A percentile compares a stretch with the other conserved stretches of the same genome.
These are phyloP conservation scores for Colletotrichum destructivum DNA, from an alignment of 2,329 filamentous ascomycete species.

Conservation along the genomic window DNA sequence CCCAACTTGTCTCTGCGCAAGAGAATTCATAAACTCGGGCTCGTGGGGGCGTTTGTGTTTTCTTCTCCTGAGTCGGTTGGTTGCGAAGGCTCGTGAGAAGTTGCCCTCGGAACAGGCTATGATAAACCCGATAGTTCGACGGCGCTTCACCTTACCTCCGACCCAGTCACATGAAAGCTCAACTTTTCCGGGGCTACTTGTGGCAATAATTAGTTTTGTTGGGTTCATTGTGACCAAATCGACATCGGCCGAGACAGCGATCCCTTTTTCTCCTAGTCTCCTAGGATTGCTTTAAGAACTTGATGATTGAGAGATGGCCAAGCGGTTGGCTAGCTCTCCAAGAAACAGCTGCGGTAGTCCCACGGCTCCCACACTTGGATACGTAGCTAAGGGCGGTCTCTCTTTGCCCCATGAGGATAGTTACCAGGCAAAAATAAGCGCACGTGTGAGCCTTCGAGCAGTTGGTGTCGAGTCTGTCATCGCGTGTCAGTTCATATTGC, in stretches of 20 bases:
- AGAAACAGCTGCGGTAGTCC: slow-evolving; percentile 8
- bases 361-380: not conserved
- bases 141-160: slow-evolving; percentile 28
- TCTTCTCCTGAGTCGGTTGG: slow-evolving; percentile 7
- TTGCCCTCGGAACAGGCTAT: slow-evolving; percentile 26
- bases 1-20: not conserved
- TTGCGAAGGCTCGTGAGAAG: slow-evolving; percentile 23
- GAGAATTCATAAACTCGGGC: not conserved
- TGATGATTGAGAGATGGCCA: not conserved
- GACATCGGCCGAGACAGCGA: too few species aligned
- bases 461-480: not conserved
- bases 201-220: slow-evolving; percentile 3
- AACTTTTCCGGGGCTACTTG: slow-evolving; percentile 7
- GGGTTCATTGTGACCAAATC: too few species aligned
- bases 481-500: not conserved
- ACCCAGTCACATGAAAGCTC: slow-evolving; percentile 18
- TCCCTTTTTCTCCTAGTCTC: not conserved
- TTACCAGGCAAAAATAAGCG: too few species aligned
- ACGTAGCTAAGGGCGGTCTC: too few species aligned
- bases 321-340: slow-evolving; percentile 18
- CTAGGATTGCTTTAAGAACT: not conserved
- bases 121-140: slow-evolving; percentile 29
- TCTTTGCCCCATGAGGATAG: too few species aligned
- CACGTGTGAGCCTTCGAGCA: not conserved
- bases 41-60: not conserved